Conservation (phyloP, 2,329 filamentous ascomycete genomes). For the Trichoderma sp. region DNA sequence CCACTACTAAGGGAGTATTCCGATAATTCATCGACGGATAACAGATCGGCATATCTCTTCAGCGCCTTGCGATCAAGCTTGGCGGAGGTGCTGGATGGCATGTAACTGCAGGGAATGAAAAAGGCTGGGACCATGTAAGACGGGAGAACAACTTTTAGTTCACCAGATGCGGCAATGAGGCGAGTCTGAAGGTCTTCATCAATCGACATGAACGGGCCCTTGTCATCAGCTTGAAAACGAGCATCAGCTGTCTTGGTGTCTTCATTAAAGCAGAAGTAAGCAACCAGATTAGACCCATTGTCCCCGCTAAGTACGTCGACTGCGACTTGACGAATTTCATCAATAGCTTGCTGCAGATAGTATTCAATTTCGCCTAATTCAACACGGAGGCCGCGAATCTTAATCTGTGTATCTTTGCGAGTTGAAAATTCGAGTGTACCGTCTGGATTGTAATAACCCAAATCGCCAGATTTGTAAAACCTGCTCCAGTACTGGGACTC, state of each 20-base stretch:
- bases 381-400: conserved; percentile 17
- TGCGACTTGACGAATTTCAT: neutral
- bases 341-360: conserved; percentile 1
- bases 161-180: conserved; percentile 1
- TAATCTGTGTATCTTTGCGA: conserved; percentile 17
- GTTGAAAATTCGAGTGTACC: conserved; percentile 4
- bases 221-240: neutral
- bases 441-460: conserved; percentile 9
- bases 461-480: conserved; percentile 11
- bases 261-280: conserved; percentile 5
- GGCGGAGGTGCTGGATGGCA: conserved; percentile 1
- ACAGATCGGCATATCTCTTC: neutral
- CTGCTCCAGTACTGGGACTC: neutral
- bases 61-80: conserved; percentile 15
- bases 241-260: neutral
- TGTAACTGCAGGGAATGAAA: conserved; percentile 9
- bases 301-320: conserved; percentile 1
- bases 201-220: conserved; percentile 14
- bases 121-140: conserved; percentile 17
- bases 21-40: neutral
- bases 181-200: conserved; percentile 18
- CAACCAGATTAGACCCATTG: conserved; percentile 4
- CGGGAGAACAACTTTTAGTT: neutral
- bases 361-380: conserved; percentile 17
- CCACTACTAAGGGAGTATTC: neutral